Evolutionary conservation across 495 filamentous ascomycete genomes (phyloP), one percentile per base, ranked within the genome.

Genomic region (Annulohypoxylon bovei): DNA sequence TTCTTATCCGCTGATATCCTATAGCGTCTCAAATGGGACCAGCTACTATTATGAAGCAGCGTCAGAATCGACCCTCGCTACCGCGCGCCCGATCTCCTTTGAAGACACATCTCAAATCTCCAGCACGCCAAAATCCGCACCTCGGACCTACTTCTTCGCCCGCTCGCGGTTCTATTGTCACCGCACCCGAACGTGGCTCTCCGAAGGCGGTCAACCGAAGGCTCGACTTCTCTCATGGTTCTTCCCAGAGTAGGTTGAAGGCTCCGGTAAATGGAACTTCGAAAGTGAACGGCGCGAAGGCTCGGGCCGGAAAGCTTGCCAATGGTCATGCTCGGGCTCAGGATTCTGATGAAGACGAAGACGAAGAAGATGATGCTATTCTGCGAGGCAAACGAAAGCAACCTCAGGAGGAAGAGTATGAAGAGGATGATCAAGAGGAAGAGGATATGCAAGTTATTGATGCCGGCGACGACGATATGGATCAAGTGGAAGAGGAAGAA

Each of bases 51-150:
- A 62, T 72, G 61, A 77, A 70, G 54, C 75, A 73, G 28, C 66
- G 66, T 27, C 65, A 77, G 32, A 50, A 37, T 25, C 75, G 73
- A 12, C 67, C 65, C 33, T 82, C 85, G 1, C 73, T 85, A 27
- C 81, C 82, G 20, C 80, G 79, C 56, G 79, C 79, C 6, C 77
- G 83, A 42, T 88, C 85, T 2, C 88, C 88, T 2, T 81, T 83
- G 23, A 89, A 87, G 76, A 85, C 86, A 5, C 70, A 79, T 14
- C 76, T 89, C n/a, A 83, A 83, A 33, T 87, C 87, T 1, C 86
- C 88, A 16, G 85, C 86, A 3, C 79, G 85, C 55, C 80, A 86
- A 35, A 83, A 81, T 63, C 79, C 77, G 66, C 76, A 74, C 64
- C 68, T 77, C 75, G 84, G 32, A 67, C 84, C 67, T 75, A 82